phyloP scores from a whole-genome alignment of 1,139 yeast species.

The Starmera stellimalicola region DNA sequence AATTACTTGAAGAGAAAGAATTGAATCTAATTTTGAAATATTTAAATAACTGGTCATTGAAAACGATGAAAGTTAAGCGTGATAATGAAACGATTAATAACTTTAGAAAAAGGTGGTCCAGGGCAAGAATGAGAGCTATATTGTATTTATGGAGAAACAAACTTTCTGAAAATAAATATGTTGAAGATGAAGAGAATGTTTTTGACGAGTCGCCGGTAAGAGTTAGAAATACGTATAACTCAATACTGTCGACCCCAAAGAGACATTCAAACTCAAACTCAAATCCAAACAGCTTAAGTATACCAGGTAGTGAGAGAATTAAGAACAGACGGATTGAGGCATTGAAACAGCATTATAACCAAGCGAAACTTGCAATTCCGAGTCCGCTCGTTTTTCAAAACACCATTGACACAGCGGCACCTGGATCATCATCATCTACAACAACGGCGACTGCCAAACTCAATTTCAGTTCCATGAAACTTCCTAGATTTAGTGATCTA shows the following conservation, averaged over 20 bases:
- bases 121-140: conserved; percentile 26
- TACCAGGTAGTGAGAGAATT: not conserved
- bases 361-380: not conserved
- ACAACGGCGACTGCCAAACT: not conserved
- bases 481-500: no score
- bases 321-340: not conserved
- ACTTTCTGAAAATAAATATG: not conserved
- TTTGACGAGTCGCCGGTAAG: conserved; percentile 15
- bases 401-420: not conserved
- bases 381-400: not conserved
- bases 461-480: not conserved
- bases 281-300: not conserved
- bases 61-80: conserved; percentile 21
- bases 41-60: conserved; percentile 24
- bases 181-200: conserved; percentile 6
- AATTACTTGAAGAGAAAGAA: conserved; percentile 13
- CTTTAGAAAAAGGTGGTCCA: conserved; percentile 26
- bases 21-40: conserved; percentile 14
- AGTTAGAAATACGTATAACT: no score
- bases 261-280: conserved; percentile 5
- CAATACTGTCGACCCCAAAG: conserved; percentile 6
- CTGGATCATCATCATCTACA: not conserved
- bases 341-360: not conserved
- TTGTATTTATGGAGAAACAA: conserved; percentile 24
- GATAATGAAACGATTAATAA: conserved; percentile 22